Evolutionary conservation across 2,329 filamentous ascomycete species (phyloP).

Genomic region (Apiospora hydei): DNA sequence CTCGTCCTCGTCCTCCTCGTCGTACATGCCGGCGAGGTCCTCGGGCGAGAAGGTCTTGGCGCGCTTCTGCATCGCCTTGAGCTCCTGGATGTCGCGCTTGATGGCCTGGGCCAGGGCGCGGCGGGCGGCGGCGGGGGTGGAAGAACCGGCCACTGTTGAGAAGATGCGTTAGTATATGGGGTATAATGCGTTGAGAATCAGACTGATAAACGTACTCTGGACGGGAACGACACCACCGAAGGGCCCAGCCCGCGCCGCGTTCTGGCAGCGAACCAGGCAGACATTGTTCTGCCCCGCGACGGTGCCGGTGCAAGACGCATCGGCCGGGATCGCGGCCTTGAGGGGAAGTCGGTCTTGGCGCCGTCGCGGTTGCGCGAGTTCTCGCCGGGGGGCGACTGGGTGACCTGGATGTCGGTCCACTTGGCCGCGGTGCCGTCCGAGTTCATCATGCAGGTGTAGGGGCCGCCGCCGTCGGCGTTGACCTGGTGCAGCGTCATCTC

Average conservation of each 20-base stretch:
- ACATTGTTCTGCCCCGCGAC: constrained; percentile 65
- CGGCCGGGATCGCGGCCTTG: constrained; percentile 62
- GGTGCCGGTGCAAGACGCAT: constrained; percentile 64
- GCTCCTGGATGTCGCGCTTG: constrained; percentile 35
- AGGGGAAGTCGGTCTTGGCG: constrained; percentile 54
- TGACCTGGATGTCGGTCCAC: constrained; percentile 63
- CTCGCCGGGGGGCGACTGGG: constrained; percentile 58
- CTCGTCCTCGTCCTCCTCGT: constrained; percentile 29
- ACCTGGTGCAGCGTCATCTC: constrained; percentile 72
- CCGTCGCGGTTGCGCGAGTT: constrained; percentile 56
- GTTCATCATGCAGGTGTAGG: constrained; percentile 71
- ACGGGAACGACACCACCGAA: constrained; percentile 69
- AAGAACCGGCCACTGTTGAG: constrained; percentile 38
- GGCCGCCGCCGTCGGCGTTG: constrained; percentile 71
- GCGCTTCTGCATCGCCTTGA: constrained; percentile 26
- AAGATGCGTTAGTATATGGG: constrained; percentile 26
- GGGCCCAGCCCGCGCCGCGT: constrained; percentile 65
- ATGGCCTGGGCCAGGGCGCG: constrained; percentile 38
- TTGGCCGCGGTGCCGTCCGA: constrained; percentile 61
- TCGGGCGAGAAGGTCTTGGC: constrained; percentile 20
- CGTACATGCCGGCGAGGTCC: constrained; percentile 22
- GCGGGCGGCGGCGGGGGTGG: constrained; percentile 29
- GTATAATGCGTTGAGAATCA: too few species aligned
- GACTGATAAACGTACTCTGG: constrained; percentile 49
- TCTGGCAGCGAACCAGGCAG: constrained; percentile 70